Evolutionary conservation across 495 filamentous ascomycete species (phyloP).

Genomic region (Xylona heveae): DNA sequence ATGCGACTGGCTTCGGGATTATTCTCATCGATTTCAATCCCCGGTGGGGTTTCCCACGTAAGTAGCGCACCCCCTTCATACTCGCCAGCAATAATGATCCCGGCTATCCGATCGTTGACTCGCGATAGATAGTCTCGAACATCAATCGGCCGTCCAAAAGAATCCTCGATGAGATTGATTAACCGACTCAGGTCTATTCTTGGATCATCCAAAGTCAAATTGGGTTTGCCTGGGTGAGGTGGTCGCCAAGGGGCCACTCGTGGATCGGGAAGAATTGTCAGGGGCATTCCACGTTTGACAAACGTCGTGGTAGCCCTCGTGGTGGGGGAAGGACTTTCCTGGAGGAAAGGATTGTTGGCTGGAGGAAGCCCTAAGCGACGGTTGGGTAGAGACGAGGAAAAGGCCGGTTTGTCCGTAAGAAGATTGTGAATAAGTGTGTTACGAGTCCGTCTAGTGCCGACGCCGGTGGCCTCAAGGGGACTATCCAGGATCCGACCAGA

Average conservation of each 20-base stretch:
- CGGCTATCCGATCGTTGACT: constrained; percentile 58
- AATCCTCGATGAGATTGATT: constrained; percentile 79
- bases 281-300: constrained; percentile 73
- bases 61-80: constrained; percentile 92
- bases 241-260: constrained; percentile 39
- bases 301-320: constrained; percentile 44
- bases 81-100: constrained; percentile 82
- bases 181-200: constrained; percentile 65
- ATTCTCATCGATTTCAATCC: constrained; percentile 24
- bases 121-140: constrained; percentile 60
- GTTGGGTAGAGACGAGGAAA: constrained; percentile 73
- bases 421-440: constrained; percentile 95
- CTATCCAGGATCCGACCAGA: constrained; percentile 23
- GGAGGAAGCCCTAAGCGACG: constrained; percentile 25
- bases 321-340: constrained; percentile 1
- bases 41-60: constrained; percentile 75
- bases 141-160: constrained; percentile 72
- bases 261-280: constrained; percentile 62
- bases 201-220: constrained; percentile 48
- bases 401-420: constrained; percentile 79
- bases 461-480: constrained; percentile 31
- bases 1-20: constrained; percentile 25
- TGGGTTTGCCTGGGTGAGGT: constrained; percentile 26
- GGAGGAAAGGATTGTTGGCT: constrained; percentile 5
- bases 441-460: constrained; percentile 46